Evolutionary conservation across 371 early-diverging fungal species (phyloP).

Genomic region (Dichotomocladium elegans): DNA sequence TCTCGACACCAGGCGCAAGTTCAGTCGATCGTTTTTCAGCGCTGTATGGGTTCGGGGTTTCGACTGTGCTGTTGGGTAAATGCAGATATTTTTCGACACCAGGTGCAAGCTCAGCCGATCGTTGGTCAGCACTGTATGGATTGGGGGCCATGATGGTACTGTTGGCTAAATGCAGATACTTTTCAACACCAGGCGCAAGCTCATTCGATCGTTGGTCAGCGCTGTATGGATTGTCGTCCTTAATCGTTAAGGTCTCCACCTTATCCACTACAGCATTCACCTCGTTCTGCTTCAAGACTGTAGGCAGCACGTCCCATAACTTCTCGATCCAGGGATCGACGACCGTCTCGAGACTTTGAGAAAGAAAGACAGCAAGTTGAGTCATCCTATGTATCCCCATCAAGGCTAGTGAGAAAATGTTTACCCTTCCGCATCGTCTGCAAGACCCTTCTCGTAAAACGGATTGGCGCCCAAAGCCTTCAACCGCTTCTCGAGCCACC

Average conservation of each 20-base stretch:
- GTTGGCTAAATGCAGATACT: constrained; percentile 24
- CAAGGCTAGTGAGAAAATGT: too few species aligned
- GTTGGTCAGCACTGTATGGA: constrained; percentile 10
- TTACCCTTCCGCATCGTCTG: constrained; percentile 90
- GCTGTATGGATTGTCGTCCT: constrained; percentile 10
- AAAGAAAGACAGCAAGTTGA: neutral
- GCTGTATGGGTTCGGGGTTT: constrained; percentile 9
- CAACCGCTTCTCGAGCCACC: constrained; percentile 71
- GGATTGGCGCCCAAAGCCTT: constrained; percentile 68
- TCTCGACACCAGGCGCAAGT: constrained; percentile 8
- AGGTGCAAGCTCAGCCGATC: constrained; percentile 5
- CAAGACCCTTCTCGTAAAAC: constrained; percentile 76
- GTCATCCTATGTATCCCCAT: neutral
- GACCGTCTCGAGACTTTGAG: constrained; percentile 66
- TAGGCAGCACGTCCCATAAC: constrained; percentile 74
- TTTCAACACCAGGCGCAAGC: constrained; percentile 17
- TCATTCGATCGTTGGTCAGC: constrained; percentile 5
- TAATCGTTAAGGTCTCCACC: constrained; percentile 8
- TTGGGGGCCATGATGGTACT: constrained; percentile 14
- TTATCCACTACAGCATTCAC: neutral
- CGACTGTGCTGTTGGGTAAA: constrained; percentile 12
- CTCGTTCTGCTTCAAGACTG: constrained; percentile 16
- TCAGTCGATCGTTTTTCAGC: constrained; percentile 5
- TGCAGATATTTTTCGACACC: constrained; percentile 12
- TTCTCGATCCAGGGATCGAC: constrained; percentile 92